These are phyloP conservation scores for Lentithecium fluviatile DNA, from an alignment of 495 filamentous ascomycete genomes.

Conservation along the genomic window DNA sequence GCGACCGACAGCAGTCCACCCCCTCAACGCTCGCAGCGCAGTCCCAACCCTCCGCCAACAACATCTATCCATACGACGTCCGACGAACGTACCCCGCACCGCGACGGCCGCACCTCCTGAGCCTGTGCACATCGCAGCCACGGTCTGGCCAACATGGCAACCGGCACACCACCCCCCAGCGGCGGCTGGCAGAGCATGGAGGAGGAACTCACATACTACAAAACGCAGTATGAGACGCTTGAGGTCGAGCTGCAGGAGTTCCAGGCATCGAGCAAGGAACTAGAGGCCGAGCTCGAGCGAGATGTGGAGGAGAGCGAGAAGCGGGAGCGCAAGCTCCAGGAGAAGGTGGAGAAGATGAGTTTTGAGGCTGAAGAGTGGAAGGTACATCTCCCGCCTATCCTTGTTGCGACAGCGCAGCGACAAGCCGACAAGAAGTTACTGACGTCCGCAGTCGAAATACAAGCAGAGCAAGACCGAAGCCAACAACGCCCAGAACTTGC, in stretches of 20 bases:
- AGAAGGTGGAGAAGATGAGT: constrained; percentile 77
- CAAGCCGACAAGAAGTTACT: constrained; percentile 8
- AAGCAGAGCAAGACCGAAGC: constrained; percentile 90
- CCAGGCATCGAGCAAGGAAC: constrained; percentile 86
- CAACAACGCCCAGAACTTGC: constrained; percentile 71
- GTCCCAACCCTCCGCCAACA: not conserved
- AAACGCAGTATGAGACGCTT: constrained; percentile 89
- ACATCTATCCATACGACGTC: not conserved
- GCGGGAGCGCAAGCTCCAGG: constrained; percentile 76
- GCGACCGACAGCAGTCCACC: not conserved
- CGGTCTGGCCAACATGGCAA: no score
- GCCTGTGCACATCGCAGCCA: constrained; percentile 1
- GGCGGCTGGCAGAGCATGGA: constrained; percentile 46
- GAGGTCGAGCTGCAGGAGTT: constrained; percentile 92
- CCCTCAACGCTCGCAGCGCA: not conserved
- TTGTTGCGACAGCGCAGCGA: not conserved
- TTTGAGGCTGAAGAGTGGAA: constrained; percentile 99
- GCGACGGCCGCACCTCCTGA: not conserved
- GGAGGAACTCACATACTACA: constrained; percentile 87
- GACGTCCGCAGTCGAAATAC: constrained; percentile 74
- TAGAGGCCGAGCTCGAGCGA: constrained; percentile 93
- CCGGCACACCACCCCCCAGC: constrained; percentile 32
- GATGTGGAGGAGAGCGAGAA: constrained; percentile 95
- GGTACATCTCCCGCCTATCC: constrained; percentile 52
- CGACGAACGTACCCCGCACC: not conserved